Conservation (phyloP, 345 rosid genomes). For the Euphorbia tirucalli region DNA sequence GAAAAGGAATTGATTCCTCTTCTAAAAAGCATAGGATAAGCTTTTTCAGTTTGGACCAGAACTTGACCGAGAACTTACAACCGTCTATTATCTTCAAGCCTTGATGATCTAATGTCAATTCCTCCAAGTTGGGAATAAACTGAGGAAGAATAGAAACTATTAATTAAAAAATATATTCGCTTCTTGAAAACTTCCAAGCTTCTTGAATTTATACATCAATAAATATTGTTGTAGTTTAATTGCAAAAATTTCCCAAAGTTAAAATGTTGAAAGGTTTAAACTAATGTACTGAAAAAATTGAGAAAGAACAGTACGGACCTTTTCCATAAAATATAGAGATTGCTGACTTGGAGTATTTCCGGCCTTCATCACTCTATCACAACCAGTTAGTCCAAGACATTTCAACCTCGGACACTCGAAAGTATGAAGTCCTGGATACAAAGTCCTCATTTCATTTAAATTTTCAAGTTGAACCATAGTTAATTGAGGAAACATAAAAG, state of each 20-base stretch:
- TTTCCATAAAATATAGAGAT: no score
- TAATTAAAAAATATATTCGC: no score
- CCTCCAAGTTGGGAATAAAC: not conserved
- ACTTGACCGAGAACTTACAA: not conserved
- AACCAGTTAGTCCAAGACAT: not conserved
- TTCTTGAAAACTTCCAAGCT: no score
- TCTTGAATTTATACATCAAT: not conserved
- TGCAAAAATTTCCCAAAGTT: no score
- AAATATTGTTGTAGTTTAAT: not conserved
- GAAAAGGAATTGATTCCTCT: not conserved
- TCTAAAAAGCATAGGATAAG: not conserved
- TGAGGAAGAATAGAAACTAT: not conserved
- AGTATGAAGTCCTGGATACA: not conserved
- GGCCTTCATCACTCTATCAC: no score
- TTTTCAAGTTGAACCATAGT: not conserved
- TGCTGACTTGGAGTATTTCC: no score
- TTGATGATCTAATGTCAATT: not conserved
- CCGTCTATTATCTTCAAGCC: not conserved
- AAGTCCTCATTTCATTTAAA: not conserved
- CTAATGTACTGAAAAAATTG: no score
- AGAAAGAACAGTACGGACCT: no score
- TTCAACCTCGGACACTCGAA: not conserved
- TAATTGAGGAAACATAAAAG: not conserved
- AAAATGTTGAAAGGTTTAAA: no score
- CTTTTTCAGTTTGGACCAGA: not conserved